Conservation (phyloP, 495 filamentous ascomycete genomes). For the Gamarada debralockiae region DNA sequence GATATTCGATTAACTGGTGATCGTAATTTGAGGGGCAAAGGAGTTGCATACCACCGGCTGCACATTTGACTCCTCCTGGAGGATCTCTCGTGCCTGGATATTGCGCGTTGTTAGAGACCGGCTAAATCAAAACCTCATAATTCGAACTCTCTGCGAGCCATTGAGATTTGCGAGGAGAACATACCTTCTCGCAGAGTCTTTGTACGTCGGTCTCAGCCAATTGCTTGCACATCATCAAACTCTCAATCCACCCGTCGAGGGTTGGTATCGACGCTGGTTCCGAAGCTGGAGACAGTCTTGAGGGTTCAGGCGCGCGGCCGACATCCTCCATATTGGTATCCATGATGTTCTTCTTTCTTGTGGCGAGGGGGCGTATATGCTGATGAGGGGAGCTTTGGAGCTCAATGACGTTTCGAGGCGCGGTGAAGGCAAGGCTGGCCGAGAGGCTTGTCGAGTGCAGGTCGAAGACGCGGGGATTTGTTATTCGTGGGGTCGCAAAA, state of each 20-base stretch:
- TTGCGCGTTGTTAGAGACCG: constrained; percentile 14
- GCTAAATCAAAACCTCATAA: constrained; percentile 8
- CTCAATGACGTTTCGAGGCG: constrained; percentile 22
- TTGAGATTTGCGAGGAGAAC: constrained; percentile 30
- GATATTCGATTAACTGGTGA: constrained; percentile 14
- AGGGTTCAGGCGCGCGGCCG: constrained; percentile 78
- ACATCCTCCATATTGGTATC: constrained; percentile 99
- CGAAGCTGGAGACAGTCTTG: constrained; percentile 63
- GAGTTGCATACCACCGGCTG: constrained; percentile 90
- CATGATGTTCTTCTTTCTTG: constrained; percentile 47
- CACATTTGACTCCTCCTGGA: constrained; percentile 97
- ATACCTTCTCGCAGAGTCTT: constrained; percentile 93
- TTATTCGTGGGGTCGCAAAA: not conserved
- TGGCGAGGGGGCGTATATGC: constrained; percentile 58
- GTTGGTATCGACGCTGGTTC: constrained; percentile 90
- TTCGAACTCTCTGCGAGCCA: not conserved
- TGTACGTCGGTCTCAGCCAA: constrained; percentile 92
- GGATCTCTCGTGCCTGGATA: constrained; percentile 82
- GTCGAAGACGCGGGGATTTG: not conserved
- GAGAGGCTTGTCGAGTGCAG: not conserved
- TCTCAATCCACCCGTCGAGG: constrained; percentile 97
- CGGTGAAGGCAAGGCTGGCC: constrained; percentile 10
- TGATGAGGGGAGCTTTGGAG: constrained; percentile 12
- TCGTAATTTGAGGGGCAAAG: constrained; percentile 6
- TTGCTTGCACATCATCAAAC: constrained; percentile 97